Evolutionary conservation across 495 filamentous ascomycete species (phyloP), one percentile per base, ranked within the genome.

Genomic region (Eremomyces bilateralis): DNA sequence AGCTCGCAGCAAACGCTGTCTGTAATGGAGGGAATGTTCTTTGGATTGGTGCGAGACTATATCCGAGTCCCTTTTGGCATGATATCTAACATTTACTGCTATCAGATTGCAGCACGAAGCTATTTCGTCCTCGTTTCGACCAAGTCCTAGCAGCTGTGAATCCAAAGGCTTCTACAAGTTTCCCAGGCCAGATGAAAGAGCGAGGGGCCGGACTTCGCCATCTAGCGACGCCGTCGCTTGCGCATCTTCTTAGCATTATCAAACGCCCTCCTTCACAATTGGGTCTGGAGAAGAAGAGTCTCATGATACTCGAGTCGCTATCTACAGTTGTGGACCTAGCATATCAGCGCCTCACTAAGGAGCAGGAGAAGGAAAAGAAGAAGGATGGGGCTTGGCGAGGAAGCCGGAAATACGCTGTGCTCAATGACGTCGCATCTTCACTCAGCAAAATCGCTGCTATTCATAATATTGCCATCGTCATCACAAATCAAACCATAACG

Each of bases 221-320:
- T 37, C 54, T 57, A 29, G 48, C 42, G 10, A 40, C 53, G 1
- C 62, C 69, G 1, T 71, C 59, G 11, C 59, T 93, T 15, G 63
- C 84, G 4, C 83, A 92, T 52, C 54, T 91, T 4, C 58, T 92
- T 20, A 75, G 76, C 2, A 54, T 92, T 3, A 51, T 91, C 21
- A 53, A 67, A 20, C 67, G 71, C 36, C 69, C 76, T 15, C 64
- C 67, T 1, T 42, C 60, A 11, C 47, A 47, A 16, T 72, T 77
- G 47, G 64, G 79, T 12, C 71, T 73, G 0, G 39, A 46, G 20
- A 52, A 57, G 17, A 75, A 74, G 3, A 59, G 53, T 15, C 59
- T 91, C 1, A 43, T 92, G n/a, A 62, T 90, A 6, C 57, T 92
- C 43, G 80, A 88, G 49, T 71, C 73, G 1, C 52, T 88, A 13